phyloP scores from a whole-genome alignment of 1,284 basidiomycete genomes.

The Apiotrichum brassicae region DNA sequence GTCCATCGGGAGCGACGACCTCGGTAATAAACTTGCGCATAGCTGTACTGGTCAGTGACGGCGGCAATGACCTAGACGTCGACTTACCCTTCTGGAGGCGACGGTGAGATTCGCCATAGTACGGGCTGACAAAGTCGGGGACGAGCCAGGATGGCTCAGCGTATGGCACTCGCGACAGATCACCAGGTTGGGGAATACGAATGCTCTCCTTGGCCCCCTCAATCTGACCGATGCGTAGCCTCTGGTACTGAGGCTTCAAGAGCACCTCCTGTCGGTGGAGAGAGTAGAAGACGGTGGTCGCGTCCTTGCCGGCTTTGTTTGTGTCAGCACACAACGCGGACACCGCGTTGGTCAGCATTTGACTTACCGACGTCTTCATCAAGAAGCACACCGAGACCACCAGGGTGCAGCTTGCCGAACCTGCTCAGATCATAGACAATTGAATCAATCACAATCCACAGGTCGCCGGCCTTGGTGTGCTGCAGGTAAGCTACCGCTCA shows the following conservation, averaged over 20 bases:
- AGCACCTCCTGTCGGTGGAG: conserved; percentile 76
- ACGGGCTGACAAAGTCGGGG: conserved; percentile 71
- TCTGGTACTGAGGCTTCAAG: conserved; percentile 62
- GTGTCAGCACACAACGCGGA: not conserved
- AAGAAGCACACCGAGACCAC: conserved; percentile 67
- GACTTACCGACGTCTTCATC: conserved; percentile 64
- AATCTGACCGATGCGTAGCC: conserved; percentile 65
- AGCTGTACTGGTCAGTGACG: conserved; percentile 7
- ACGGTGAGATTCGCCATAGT: conserved; percentile 62
- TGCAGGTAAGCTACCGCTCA: conserved; percentile 27
- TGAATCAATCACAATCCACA: conserved; percentile 77
- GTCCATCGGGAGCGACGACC: conserved; percentile 50
- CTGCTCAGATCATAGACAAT: conserved; percentile 74
- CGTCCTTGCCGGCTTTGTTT: conserved; percentile 59
- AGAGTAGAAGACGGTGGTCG: conserved; percentile 76
- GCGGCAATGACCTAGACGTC: too few species aligned
- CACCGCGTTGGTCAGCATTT: too few species aligned
- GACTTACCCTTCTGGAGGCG: conserved; percentile 44
- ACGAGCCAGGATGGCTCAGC: conserved; percentile 83
- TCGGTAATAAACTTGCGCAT: conserved; percentile 55
- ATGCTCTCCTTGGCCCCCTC: conserved; percentile 58
- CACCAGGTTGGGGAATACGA: conserved; percentile 55
- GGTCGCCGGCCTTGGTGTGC: conserved; percentile 69
- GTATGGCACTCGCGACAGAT: conserved; percentile 61
- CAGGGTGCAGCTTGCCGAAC: conserved; percentile 74